Percentiles rank a stretch among this genome's conserved stretches.
These are phyloP conservation scores for Rhodamnia rubescens DNA, from an alignment of 345 rosid species.

Conservation along the genomic window DNA sequence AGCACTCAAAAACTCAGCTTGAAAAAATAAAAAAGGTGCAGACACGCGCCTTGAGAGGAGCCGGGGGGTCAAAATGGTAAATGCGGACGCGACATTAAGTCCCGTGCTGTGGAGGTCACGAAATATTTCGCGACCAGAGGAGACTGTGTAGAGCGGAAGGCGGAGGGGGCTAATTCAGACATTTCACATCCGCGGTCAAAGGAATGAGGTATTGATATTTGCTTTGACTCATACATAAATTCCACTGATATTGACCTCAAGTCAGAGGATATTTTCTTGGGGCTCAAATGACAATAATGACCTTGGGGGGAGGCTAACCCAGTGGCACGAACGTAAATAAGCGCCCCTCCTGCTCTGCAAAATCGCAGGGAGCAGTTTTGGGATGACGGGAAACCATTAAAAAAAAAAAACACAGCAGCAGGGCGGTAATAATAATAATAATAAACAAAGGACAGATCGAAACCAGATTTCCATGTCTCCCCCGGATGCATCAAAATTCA, in stretches of 20 bases:
- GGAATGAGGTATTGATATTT: not conserved
- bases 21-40: not conserved
- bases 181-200: not conserved
- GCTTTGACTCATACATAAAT: not conserved
- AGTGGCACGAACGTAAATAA: not conserved
- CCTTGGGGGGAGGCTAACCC: not conserved
- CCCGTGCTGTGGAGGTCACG: not conserved
- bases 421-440: not conserved
- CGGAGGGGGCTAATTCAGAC: not conserved
- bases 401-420: not conserved
- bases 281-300: not conserved
- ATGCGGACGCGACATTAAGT: not conserved
- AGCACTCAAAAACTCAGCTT: not conserved
- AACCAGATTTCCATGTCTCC: not conserved
- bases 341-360: not conserved
- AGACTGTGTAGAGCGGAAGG: not conserved
- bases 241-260: not conserved
- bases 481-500: constrained; percentile 6
- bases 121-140: not conserved
- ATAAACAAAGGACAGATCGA: not conserved
- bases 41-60: not conserved
- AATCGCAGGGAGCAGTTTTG: not conserved
- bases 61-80: not conserved
- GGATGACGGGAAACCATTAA: not conserved
- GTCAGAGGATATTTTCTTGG: not conserved